A percentile compares a stretch with the other conserved stretches of the same genome.
phyloP scores from a whole-genome alignment of 495 filamentous ascomycete genomes.

The Penicillium antarcticum region DNA sequence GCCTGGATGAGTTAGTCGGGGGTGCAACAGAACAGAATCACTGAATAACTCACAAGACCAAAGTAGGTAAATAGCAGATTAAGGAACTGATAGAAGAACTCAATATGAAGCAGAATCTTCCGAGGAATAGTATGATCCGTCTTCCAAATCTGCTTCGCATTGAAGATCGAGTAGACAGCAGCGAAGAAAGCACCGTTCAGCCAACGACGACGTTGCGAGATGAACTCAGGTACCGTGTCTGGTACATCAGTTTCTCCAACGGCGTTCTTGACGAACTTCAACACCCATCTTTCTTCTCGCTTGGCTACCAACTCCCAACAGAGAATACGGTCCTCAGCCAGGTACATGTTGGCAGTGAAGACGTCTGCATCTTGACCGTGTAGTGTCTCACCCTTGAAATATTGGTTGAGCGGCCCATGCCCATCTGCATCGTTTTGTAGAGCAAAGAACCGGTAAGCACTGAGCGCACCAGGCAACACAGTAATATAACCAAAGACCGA shows the following conservation, averaged over 20 bases:
- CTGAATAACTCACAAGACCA: conserved; percentile 59
- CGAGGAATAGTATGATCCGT: conserved; percentile 89
- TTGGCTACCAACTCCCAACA: conserved; percentile 99
- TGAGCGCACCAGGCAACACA: conserved; percentile 89
- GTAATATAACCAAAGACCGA: conserved; percentile 98
- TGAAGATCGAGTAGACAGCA: conserved; percentile 93
- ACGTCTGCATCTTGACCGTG: conserved; percentile 97
- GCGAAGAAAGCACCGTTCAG: conserved; percentile 99
- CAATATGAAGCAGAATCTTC: conserved; percentile 90
- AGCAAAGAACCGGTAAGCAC: conserved; percentile 94
- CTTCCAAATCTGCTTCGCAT: conserved; percentile 88
- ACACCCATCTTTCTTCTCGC: conserved; percentile 88
- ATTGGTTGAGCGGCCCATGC: conserved; percentile 93
- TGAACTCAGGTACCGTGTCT: conserved; percentile 73
- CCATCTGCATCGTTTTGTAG: conserved; percentile 96
- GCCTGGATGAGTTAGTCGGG: conserved; percentile 45
- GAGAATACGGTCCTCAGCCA: conserved; percentile 96
- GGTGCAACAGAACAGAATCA: neutral
- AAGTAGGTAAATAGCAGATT: conserved; percentile 94
- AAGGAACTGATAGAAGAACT: conserved; percentile 93
- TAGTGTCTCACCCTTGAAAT: conserved; percentile 98
- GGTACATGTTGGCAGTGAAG: conserved; percentile 99
- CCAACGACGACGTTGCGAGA: conserved; percentile 94
- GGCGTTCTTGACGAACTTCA: conserved; percentile 95
- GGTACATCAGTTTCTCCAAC: conserved; percentile 98